Evolutionary conservation across 1,284 basidiomycete species (phyloP).

Genomic region (Tilletia caries): DNA sequence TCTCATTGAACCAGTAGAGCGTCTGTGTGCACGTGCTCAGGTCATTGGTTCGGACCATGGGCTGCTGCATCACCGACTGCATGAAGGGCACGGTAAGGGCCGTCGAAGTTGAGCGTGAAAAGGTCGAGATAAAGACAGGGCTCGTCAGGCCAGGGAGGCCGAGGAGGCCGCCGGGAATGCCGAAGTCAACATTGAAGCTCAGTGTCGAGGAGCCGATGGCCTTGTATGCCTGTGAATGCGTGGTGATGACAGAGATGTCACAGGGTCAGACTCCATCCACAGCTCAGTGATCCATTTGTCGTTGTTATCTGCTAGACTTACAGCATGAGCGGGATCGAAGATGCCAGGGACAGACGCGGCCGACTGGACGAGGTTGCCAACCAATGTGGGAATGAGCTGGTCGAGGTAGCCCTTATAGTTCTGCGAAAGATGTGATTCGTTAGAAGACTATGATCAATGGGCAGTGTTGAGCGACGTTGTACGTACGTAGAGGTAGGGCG

Average conservation of each 20-base stretch:
- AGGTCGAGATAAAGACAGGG: conserved; percentile 7
- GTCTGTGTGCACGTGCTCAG: conserved; percentile 7
- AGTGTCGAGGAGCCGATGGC: not conserved
- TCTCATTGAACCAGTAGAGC: conserved; percentile 14
- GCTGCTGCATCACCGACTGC: conserved; percentile 11
- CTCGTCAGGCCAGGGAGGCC: not conserved
- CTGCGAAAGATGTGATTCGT: too few species aligned
- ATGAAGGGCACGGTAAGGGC: not conserved
- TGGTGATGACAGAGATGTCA: too few species aligned
- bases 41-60: not conserved
- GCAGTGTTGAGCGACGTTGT: too few species aligned
- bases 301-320: not conserved
- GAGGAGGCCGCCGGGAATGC: not conserved
- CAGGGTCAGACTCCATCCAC: too few species aligned
- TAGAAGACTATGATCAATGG: too few species aligned
- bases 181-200: conserved; percentile 12
- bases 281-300: too few species aligned
- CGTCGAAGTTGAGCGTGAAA: conserved; percentile 8
- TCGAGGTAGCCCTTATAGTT: conserved; percentile 13
- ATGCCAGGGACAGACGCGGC: not conserved
- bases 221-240: conserved; percentile 1
- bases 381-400: conserved; percentile 3
- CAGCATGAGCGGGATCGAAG: conserved; percentile 5
- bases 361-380: conserved; percentile 10
- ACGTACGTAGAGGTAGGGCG: conserved; percentile 6